These are phyloP conservation scores for Plasmodium yoelii DNA, from an alignment of 169 alveolate species.

Conservation along the genomic window DNA sequence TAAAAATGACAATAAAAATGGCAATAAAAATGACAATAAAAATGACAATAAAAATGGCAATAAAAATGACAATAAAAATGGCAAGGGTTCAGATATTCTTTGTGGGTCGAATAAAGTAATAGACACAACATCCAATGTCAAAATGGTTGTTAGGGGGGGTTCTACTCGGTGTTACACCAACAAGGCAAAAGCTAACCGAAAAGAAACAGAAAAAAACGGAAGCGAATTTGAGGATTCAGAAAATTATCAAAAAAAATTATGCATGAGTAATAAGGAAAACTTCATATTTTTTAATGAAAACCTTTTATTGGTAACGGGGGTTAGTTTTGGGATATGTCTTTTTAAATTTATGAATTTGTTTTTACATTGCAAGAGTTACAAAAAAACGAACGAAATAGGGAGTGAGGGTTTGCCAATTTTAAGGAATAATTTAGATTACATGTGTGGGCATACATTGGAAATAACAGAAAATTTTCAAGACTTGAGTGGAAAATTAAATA, in stretches of 20 bases:
- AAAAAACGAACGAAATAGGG: neutral
- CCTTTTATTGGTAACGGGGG: slow-evolving; percentile 50
- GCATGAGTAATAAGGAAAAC: neutral
- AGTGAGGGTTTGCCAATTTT: neutral
- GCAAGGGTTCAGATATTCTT: neutral
- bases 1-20: neutral
- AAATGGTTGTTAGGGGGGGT: neutral
- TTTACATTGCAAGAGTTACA: neutral
- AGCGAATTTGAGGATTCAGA: neutral
- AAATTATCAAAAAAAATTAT: neutral
- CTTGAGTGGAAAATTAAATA: neutral
- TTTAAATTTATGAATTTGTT: slow-evolving; percentile 55
- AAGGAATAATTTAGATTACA: neutral
- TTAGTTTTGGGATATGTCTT: slow-evolving; percentile 67
- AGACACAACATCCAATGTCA: neutral
- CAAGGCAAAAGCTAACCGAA: no score
- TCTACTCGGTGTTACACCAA: neutral
- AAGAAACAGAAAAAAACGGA: no score
- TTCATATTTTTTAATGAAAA: slow-evolving; percentile 56
- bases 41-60: neutral
- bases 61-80: neutral
- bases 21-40: neutral
- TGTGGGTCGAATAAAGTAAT: neutral
- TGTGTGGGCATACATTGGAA: neutral
- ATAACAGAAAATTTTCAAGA: neutral